Base-by-base conservation (phyloP, 768 basidiomycete species). In the Dioszegia hungarica region DNA sequence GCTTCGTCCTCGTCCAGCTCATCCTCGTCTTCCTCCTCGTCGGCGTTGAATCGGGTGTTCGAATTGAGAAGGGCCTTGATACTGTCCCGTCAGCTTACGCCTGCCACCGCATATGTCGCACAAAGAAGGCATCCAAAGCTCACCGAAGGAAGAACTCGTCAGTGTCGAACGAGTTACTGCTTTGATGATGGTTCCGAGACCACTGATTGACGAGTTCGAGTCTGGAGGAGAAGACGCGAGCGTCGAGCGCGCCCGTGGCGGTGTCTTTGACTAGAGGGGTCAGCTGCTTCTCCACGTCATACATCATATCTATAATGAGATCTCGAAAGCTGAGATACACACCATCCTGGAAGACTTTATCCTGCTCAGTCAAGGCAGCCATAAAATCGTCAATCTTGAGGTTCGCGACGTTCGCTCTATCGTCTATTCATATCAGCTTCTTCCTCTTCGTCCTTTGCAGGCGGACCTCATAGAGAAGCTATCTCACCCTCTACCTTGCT, bases 101-200 rank as follows among this genome's bases (percentile, higher is more conserved):
- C n/a, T n/a, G n/a, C n/a, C n/a, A 9, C 24, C n/a, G 17, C 24
- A 38, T 25, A 5, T 28, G 10, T 37, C 10, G 43, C 12, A 11
- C 8, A 14, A 43, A 25, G 22, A n/a, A n/a, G n/a, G n/a, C n/a
- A n/a, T n/a, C 20, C 8, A 28, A 33, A 33, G 28, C 59, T 31
- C 81, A 67, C 65, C 59, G 55, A 3, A 63, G 45, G 5, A 99
- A 79, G 65, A 93, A 97, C 54, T 97, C 92, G 62, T 94, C 90
- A 37, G 88, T 79, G 69, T 99, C 94, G 69, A 98, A 99, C 14
- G 86, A 85, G 53, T 89, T 88, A 0, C 84, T 83, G 51, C 89
- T 90, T 0, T 89, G 84, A 74, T 89, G 91, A 84, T 94, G 86
- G 28, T 85, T 85, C 28, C 89, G 87, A n/a, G 92, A 92, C 72